These are phyloP conservation scores for Trichoderma breve DNA, from an alignment of 2,329 filamentous ascomycete genomes.

Conservation along the genomic window DNA sequence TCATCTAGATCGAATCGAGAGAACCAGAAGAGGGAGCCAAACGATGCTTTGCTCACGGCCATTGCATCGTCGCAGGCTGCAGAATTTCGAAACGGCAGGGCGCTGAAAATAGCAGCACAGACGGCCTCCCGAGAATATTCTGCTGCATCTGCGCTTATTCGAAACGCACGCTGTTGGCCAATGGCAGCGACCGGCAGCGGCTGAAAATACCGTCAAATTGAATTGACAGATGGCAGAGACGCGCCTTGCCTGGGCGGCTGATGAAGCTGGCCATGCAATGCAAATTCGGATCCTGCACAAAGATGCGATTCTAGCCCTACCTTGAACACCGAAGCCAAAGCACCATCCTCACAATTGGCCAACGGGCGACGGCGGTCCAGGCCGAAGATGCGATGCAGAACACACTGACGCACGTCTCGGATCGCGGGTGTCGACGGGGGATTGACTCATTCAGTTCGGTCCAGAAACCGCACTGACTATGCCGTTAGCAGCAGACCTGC, in stretches of 20 bases:
- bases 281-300: background rate
- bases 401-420: slow-evolving; percentile 17
- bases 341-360: background rate
- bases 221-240: background rate
- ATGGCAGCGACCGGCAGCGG: background rate
- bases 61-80: background rate
- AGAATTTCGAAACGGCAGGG: slow-evolving; percentile 21
- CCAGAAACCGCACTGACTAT: background rate
- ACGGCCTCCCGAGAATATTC: background rate
- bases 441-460: slow-evolving; percentile 6
- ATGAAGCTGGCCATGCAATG: slow-evolving; percentile 5
- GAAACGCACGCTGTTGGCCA: slow-evolving; percentile 9
- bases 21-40: background rate
- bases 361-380: slow-evolving; percentile 10
- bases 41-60: background rate
- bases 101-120: slow-evolving; percentile 14
- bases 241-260: background rate
- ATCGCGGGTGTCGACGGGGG: slow-evolving; percentile 5
- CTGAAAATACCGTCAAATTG: background rate
- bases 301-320: background rate
- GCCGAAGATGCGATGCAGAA: slow-evolving; percentile 12
- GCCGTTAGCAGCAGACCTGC: background rate
- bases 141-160: background rate
- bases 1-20: background rate
- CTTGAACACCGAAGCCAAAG: background rate